Conservation (phyloP, 352 stramenopile species). For the Globisporangium heterothallicum region DNA sequence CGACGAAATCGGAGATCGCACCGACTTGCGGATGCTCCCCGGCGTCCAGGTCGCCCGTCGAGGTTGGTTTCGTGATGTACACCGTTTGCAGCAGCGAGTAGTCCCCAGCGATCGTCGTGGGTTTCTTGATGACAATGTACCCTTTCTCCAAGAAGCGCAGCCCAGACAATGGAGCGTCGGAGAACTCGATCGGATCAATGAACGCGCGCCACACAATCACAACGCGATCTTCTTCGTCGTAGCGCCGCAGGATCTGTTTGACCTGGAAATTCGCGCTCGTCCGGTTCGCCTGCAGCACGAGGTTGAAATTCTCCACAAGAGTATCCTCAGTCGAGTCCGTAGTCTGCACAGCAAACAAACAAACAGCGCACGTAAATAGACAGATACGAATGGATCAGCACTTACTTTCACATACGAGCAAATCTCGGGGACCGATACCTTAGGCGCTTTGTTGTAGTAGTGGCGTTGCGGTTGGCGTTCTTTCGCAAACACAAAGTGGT, state of each 20-base stretch:
- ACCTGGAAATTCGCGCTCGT: conserved; percentile 40
- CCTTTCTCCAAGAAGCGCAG: conserved; percentile 25
- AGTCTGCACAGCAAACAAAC: neutral
- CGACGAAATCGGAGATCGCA: conserved; percentile 36
- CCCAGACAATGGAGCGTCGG: conserved; percentile 18
- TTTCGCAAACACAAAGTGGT: conserved; percentile 9
- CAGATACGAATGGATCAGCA: neutral
- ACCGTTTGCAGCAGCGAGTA: conserved; percentile 24
- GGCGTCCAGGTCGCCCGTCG: conserved; percentile 4
- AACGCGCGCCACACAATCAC: conserved; percentile 41
- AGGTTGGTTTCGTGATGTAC: conserved; percentile 25
- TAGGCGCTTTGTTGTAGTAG: neutral
- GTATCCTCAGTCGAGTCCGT: conserved; percentile 33
- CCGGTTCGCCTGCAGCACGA: conserved; percentile 46
- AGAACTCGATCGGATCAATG: conserved; percentile 28
- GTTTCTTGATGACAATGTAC: conserved; percentile 27
- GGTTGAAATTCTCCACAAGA: conserved; percentile 50
- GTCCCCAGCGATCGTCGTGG: conserved; percentile 11
- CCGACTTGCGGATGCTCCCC: conserved; percentile 21
- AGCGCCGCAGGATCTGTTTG: conserved; percentile 47
- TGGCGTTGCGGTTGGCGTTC: neutral
- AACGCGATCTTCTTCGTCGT: conserved; percentile 39
- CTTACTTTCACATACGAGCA: neutral
- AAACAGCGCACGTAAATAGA: neutral
- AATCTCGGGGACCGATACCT: neutral